Percentiles rank a stretch among this genome's conserved stretches.
These are phyloP conservation scores for Diplodia intermedia DNA, from an alignment of 2,329 filamentous ascomycete species.

Conservation along the genomic window DNA sequence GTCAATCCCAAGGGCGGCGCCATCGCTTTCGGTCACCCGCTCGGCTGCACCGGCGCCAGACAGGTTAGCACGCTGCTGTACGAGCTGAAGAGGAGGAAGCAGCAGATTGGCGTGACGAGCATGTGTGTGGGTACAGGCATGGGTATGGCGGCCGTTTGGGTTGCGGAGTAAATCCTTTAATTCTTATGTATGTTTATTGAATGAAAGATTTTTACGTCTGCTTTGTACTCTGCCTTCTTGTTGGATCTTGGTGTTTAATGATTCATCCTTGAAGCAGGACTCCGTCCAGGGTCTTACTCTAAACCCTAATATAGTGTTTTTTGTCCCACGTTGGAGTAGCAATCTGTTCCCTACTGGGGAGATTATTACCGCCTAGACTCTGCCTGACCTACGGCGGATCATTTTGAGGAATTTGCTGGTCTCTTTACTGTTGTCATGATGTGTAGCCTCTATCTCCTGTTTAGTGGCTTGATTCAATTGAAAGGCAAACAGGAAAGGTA, in stretches of 20 bases:
- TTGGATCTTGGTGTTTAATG: neutral
- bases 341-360: no score
- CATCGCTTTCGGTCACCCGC: slow-evolving; percentile 93
- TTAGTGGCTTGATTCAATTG: no score
- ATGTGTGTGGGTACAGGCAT: slow-evolving; percentile 98
- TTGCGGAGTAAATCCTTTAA: slow-evolving; percentile 73
- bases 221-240: neutral
- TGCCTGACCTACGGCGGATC: no score
- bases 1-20: slow-evolving; percentile 97
- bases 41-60: slow-evolving; percentile 91
- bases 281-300: neutral
- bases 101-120: slow-evolving; percentile 88
- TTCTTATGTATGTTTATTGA: slow-evolving; percentile 4
- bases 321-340: no score
- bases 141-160: slow-evolving; percentile 98
- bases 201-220: neutral
- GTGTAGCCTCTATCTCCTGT: no score
- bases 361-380: no score
- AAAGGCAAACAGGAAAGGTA: no score
- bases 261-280: neutral
- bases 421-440: no score
- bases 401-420: no score
- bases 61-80: slow-evolving; percentile 93
- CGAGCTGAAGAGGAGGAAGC: slow-evolving; percentile 81
- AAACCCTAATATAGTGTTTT: no score